phyloP scores from a whole-genome alignment of 2,329 filamentous ascomycete species.

The Alternaria viburni region DNA sequence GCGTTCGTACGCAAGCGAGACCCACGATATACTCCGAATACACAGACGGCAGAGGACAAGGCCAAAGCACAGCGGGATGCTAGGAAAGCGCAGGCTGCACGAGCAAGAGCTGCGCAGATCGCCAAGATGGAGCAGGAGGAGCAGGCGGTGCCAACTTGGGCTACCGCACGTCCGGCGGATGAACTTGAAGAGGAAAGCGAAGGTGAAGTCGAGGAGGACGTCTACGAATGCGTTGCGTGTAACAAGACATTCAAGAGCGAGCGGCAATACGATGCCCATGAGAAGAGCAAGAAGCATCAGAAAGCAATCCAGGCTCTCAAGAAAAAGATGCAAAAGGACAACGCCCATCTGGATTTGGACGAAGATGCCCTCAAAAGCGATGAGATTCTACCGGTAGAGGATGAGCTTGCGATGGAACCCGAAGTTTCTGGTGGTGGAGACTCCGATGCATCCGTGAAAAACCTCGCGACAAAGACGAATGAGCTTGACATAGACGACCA shows the following conservation, averaged over 20 bases:
- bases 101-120: constrained; percentile 80
- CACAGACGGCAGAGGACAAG: constrained; percentile 78
- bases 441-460: constrained; percentile 45
- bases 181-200: constrained; percentile 63
- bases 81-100: constrained; percentile 81
- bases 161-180: constrained; percentile 63
- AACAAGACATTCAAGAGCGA: constrained; percentile 82
- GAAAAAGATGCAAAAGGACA: constrained; percentile 83
- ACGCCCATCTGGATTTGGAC: constrained; percentile 63
- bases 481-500: constrained; percentile 20
- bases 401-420: constrained; percentile 27
- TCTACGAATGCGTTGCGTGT: constrained; percentile 69
- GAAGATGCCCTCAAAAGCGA: constrained; percentile 44
- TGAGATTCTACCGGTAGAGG: constrained; percentile 42
- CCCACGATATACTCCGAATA: constrained; percentile 79
- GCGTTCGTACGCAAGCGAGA: constrained; percentile 91
- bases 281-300: constrained; percentile 94
- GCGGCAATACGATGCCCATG: constrained; percentile 88
- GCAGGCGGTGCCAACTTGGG: constrained; percentile 76
- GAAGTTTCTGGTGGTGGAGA: constrained; percentile 33
- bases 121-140: constrained; percentile 72
- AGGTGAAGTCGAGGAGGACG: constrained; percentile 56
- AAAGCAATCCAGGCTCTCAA: constrained; percentile 83
- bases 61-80: constrained; percentile 79
- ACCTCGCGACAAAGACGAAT: constrained; percentile 22